Conservation (phyloP, 208 protist genomes). For the Trypanosoma mega region DNA sequence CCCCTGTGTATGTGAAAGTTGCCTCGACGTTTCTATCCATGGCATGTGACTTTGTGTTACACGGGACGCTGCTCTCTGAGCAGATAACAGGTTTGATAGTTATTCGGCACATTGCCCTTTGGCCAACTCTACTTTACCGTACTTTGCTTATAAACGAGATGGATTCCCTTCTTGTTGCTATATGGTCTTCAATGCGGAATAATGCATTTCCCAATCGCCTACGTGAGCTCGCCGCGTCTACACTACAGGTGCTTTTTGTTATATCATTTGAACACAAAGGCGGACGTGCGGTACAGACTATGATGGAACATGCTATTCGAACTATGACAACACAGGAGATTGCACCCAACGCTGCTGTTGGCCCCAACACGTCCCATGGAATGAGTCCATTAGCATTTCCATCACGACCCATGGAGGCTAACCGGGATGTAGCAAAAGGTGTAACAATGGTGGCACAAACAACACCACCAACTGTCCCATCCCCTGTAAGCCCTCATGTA, state of each 20-base stretch:
- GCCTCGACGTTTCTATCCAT: slow-evolving; percentile 48
- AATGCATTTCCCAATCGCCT: slow-evolving; percentile 24
- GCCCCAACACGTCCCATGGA: too few species aligned
- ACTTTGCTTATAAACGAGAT: slow-evolving; percentile 40
- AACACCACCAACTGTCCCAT: too few species aligned
- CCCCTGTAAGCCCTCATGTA: too few species aligned
- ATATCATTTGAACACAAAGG: slow-evolving; percentile 42
- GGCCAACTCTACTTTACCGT: slow-evolving; percentile 43
- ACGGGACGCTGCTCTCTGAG: slow-evolving; percentile 43
- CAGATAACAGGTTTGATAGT: slow-evolving; percentile 58
- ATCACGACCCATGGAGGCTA: too few species aligned
- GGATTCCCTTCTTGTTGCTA: slow-evolving; percentile 46
- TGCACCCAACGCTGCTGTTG: not conserved
- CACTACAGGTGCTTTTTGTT: slow-evolving; percentile 55
- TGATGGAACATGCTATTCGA: slow-evolving; percentile 53
- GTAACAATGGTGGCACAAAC: too few species aligned
- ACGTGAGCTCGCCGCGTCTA: slow-evolving; percentile 55
- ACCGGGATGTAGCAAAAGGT: too few species aligned
- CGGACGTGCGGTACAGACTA: slow-evolving; percentile 41
- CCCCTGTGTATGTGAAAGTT: slow-evolving; percentile 49
- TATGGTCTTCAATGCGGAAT: slow-evolving; percentile 41
- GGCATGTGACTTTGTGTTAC: slow-evolving; percentile 42
- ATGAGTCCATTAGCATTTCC: too few species aligned
- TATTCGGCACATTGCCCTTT: slow-evolving; percentile 51
- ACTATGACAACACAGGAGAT: slow-evolving; percentile 4